Evolutionary conservation across 441 rosid genomes (phyloP).

Genomic region (Adansonia grandidieri): DNA sequence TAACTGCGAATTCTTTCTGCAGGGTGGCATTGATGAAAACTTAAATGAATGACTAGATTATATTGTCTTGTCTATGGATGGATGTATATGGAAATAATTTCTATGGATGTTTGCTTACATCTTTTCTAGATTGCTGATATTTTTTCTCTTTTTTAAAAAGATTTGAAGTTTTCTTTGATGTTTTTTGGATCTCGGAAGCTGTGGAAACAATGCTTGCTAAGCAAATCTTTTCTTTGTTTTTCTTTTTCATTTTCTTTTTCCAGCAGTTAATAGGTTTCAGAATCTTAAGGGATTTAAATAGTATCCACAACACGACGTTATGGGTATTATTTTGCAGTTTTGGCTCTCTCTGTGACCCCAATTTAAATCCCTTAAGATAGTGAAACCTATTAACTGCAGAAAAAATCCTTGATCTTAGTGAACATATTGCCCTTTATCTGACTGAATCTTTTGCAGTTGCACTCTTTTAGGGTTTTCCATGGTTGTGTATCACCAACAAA

Average conservation of each 20-base stretch:
- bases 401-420: too few species aligned
- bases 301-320: too few species aligned
- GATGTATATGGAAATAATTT: not conserved
- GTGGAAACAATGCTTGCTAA: not conserved
- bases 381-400: too few species aligned
- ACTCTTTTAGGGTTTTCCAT: not conserved
- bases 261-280: not conserved
- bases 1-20: not conserved
- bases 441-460: not conserved
- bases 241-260: not conserved
- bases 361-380: too few species aligned
- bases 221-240: not conserved
- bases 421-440: not conserved
- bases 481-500: not conserved
- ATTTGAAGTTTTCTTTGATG: not conserved
- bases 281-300: too few species aligned
- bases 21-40: not conserved
- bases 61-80: not conserved
- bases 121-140: not conserved
- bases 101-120: slow-evolving; percentile 11
- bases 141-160: not conserved
- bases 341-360: not conserved
- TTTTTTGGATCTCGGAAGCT: not conserved
- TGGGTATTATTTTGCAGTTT: not conserved
- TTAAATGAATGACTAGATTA: not conserved